A percentile compares a stretch with the other conserved stretches of the same genome.
Evolutionary conservation across 192 early-diverging fungal species (phyloP).

Genomic region (Backusella tarrabulga): DNA sequence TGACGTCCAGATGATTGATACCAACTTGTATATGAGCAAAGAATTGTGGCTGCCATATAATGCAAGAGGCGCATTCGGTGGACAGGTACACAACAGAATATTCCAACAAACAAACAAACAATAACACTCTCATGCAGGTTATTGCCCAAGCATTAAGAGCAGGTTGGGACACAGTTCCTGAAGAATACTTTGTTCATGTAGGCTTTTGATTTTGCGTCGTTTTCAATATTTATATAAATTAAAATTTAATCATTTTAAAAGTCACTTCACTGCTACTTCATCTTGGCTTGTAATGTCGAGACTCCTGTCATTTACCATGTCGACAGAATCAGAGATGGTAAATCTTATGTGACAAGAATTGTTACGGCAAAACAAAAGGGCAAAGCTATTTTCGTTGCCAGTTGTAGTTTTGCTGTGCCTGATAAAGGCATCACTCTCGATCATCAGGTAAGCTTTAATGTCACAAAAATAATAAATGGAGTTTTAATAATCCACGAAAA

Average conservation of each 20-base stretch:
- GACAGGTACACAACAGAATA: conserved; percentile 35
- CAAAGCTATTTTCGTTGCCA: conserved; percentile 73
- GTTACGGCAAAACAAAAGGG: conserved; percentile 80
- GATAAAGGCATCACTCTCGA: conserved; percentile 51
- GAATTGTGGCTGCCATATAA: conserved; percentile 80
- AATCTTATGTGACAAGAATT: conserved; percentile 49
- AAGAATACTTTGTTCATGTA: conserved; percentile 59
- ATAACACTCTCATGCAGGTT: conserved; percentile 10
- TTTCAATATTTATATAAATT: neutral
- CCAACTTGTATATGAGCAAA: conserved; percentile 67
- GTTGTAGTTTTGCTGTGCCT: conserved; percentile 65
- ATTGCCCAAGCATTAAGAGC: conserved; percentile 69
- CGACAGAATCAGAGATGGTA: conserved; percentile 67
- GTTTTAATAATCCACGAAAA: neutral
- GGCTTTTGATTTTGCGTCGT: neutral
- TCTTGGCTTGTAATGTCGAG: conserved; percentile 72
- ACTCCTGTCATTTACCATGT: conserved; percentile 81
- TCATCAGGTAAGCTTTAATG: conserved; percentile 53
- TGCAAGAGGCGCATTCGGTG: conserved; percentile 84
- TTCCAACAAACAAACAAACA: neutral
- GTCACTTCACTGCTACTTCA: conserved; percentile 87
- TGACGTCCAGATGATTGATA: conserved; percentile 62
- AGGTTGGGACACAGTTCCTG: conserved; percentile 70
- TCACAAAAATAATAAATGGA: neutral
- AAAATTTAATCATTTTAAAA: conserved; percentile 14